Evolutionary conservation across 257 asterid species (phyloP).

Genomic region (Solanum acaule): DNA sequence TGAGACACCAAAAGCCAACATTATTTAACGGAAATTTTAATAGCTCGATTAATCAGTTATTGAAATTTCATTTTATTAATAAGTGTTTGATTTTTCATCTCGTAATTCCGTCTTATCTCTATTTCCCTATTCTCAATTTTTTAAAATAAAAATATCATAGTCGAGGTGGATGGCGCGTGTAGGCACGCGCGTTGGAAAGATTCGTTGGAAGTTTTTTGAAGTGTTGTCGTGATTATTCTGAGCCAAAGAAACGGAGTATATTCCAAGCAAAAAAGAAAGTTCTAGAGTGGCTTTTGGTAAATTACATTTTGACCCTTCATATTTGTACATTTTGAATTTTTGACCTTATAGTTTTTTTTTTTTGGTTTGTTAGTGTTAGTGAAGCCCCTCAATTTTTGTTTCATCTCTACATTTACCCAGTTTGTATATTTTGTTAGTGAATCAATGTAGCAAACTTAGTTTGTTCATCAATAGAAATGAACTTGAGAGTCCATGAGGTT

Average conservation of each 20-base stretch:
- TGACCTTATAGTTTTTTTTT: not conserved
- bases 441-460: not conserved
- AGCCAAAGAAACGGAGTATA: not conserved
- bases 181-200: not conserved
- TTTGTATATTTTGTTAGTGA: not conserved
- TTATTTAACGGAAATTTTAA: not conserved
- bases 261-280: slow-evolving; percentile 2
- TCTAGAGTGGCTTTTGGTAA: not conserved
- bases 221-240: not conserved
- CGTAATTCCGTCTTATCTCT: not conserved
- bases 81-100: not conserved
- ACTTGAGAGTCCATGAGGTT: not conserved
- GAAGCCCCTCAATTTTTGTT: not conserved
- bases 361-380: not conserved
- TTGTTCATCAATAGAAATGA: not conserved
- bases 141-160: too few relatives aligned
- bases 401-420: not conserved
- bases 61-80: not conserved
- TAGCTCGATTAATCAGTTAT: not conserved
- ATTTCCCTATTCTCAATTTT: not conserved
- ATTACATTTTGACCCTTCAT: not conserved
- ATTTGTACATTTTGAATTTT: not conserved
- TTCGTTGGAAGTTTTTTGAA: not conserved
- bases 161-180: not conserved
- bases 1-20: not conserved